Conservation (phyloP, 2,329 filamentous ascomycete genomes). For the Phialemonium atrogriseum region DNA sequence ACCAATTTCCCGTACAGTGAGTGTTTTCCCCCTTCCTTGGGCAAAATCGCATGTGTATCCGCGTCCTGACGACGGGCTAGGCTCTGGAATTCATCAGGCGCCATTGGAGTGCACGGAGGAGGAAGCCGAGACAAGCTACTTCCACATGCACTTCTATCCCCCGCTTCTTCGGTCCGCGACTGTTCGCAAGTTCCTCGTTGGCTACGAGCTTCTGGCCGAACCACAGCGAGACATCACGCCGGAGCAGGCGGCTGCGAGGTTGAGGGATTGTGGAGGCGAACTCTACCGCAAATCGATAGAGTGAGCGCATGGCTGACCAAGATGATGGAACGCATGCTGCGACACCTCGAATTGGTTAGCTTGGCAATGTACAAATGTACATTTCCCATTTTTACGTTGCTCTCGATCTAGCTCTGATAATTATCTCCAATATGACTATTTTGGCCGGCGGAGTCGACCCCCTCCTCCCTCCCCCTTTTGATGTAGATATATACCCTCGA, state of each 20-base stretch:
- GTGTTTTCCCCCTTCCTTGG: constrained; percentile 17
- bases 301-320: constrained; percentile 4
- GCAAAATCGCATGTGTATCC: too few relatives aligned
- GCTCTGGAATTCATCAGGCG: constrained; percentile 93
- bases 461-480: too few relatives aligned
- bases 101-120: constrained; percentile 74
- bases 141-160: constrained; percentile 98
- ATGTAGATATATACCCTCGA: too few relatives aligned
- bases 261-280: constrained; percentile 70
- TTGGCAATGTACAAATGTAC: too few relatives aligned
- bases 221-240: constrained; percentile 98
- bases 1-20: constrained; percentile 91
- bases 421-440: too few relatives aligned
- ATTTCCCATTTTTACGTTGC: too few relatives aligned
- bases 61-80: too few relatives aligned
- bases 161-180: constrained; percentile 87
- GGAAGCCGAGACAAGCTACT: constrained; percentile 79
- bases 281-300: constrained; percentile 66
- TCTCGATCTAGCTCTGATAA: too few relatives aligned
- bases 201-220: constrained; percentile 93
- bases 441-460: too few relatives aligned
- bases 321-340: too few relatives aligned
- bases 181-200: constrained; percentile 92
- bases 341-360: too few relatives aligned
- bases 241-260: constrained; percentile 77